phyloP scores from a whole-genome alignment of 805 yeast species.

The Candida sakaeoensis region DNA sequence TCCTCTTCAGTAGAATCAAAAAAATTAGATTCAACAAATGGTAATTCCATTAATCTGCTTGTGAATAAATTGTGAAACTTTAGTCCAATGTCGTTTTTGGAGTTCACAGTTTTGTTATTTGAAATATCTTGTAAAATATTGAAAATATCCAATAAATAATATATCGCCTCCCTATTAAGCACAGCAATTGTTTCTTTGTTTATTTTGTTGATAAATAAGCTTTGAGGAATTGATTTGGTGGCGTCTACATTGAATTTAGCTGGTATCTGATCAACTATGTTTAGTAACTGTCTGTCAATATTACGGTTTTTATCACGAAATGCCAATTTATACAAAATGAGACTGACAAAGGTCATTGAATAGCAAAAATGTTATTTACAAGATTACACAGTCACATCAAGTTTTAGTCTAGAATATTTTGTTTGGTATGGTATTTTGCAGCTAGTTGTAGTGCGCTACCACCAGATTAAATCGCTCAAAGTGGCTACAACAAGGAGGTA shows the following conservation, averaged over 20 bases:
- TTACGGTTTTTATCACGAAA: background rate
- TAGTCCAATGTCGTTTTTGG: slow-evolving; percentile 1
- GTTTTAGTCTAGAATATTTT: background rate
- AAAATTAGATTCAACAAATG: background rate
- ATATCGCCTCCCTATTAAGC: background rate
- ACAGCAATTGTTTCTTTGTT: background rate
- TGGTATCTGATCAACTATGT: background rate
- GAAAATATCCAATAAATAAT: slow-evolving; percentile 1
- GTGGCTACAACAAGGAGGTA: too few relatives aligned
- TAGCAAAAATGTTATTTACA: background rate
- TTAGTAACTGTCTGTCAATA: background rate
- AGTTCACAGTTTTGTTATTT: background rate
- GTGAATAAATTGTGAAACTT: slow-evolving; percentile 5
- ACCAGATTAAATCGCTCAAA: background rate
- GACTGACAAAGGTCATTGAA: too few relatives aligned
- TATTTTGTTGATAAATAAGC: background rate
- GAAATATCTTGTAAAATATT: slow-evolving; percentile 2
- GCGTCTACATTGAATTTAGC: background rate
- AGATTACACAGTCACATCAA: background rate
- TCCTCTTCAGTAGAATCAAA: background rate
- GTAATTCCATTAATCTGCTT: background rate
- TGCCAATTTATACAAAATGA: too few relatives aligned
- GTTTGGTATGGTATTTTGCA: slow-evolving; percentile 1
- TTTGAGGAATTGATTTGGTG: background rate
- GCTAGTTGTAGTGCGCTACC: background rate